Percentiles rank a stretch among this genome's conserved stretches.
Evolutionary conservation across 129 eudicot species (phyloP).

Genomic region (Mikania micrantha): DNA sequence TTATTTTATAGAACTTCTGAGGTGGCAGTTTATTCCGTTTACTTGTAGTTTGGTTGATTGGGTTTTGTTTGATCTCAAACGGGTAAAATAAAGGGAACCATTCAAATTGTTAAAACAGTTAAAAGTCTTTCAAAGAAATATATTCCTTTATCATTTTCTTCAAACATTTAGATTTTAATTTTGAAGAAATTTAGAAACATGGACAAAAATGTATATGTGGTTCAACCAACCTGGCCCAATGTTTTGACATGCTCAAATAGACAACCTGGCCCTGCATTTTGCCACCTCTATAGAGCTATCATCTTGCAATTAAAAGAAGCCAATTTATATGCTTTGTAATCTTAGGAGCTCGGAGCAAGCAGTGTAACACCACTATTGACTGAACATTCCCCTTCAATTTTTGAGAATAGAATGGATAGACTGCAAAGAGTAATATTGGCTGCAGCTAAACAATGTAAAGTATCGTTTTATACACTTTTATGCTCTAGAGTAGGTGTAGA

Average conservation of each 20-base stretch:
- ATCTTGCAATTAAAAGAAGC: neutral
- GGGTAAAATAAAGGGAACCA: neutral
- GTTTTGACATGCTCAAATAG: neutral
- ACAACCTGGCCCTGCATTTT: neutral
- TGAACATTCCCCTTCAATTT: slow-evolving; percentile 73
- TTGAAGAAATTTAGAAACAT: neutral
- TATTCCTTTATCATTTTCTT: neutral
- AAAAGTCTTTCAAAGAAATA: neutral
- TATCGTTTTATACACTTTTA: slow-evolving; percentile 4
- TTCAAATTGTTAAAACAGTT: neutral
- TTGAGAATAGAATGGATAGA: slow-evolving; percentile 84
- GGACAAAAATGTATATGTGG: neutral
- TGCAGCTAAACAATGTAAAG: slow-evolving; percentile 82
- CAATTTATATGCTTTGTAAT: slow-evolving; percentile 15
- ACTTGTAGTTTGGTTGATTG: neutral
- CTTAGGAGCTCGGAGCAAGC: slow-evolving; percentile 91
- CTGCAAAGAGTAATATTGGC: slow-evolving; percentile 75
- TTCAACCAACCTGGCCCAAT: neutral
- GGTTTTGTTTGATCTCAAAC: neutral
- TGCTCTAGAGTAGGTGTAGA: neutral
- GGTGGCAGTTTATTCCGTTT: neutral
- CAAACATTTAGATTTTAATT: neutral
- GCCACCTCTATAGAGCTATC: slow-evolving; percentile 1
- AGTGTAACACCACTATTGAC: slow-evolving; percentile 88
- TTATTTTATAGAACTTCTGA: neutral